Evolutionary conservation across 2,329 filamentous ascomycete genomes (phyloP).

Genomic region (Exserohilum turcica): DNA sequence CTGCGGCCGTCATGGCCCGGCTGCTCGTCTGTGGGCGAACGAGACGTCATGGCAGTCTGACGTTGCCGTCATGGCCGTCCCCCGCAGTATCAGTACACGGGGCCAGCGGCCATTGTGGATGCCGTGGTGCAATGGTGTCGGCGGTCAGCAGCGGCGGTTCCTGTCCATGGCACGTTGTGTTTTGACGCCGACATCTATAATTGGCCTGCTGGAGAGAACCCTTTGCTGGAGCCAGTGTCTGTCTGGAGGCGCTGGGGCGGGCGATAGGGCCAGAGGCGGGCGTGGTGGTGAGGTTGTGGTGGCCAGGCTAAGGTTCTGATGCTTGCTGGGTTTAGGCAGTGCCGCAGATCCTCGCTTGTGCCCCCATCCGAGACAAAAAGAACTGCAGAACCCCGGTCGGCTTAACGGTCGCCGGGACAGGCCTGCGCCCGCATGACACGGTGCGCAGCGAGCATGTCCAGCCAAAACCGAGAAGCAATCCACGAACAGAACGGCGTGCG

Average conservation of each 20-base stretch:
- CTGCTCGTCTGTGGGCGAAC: too few species aligned
- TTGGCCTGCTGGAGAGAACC: constrained; percentile 14
- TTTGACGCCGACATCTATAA: constrained; percentile 23
- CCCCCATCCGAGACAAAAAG: constrained; percentile 30
- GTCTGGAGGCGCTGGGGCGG: constrained; percentile 22
- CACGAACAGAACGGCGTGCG: constrained; percentile 4
- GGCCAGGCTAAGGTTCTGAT: constrained; percentile 36
- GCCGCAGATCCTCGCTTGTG: constrained; percentile 38
- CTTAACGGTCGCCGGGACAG: constrained; percentile 16
- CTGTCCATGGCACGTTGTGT: constrained; percentile 22
- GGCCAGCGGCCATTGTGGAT: too few species aligned
- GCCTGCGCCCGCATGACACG: constrained; percentile 22
- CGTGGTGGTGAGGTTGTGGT: constrained; percentile 30
- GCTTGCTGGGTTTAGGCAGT: constrained; percentile 35
- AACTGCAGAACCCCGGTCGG: constrained; percentile 31
- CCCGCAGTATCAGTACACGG: too few species aligned
- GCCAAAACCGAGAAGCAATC: constrained; percentile 16
- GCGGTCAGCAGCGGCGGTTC: constrained; percentile 20
- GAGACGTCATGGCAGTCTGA: too few species aligned
- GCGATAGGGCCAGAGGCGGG: constrained; percentile 17
- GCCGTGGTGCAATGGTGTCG: background rate
- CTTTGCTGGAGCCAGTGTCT: too few species aligned
- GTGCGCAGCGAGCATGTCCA: constrained; percentile 11
- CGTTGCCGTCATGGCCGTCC: too few species aligned
- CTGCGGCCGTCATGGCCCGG: too few species aligned